Base-by-base conservation (phyloP, 345 rosid species). In the Psidium friedrichsthalianum region DNA sequence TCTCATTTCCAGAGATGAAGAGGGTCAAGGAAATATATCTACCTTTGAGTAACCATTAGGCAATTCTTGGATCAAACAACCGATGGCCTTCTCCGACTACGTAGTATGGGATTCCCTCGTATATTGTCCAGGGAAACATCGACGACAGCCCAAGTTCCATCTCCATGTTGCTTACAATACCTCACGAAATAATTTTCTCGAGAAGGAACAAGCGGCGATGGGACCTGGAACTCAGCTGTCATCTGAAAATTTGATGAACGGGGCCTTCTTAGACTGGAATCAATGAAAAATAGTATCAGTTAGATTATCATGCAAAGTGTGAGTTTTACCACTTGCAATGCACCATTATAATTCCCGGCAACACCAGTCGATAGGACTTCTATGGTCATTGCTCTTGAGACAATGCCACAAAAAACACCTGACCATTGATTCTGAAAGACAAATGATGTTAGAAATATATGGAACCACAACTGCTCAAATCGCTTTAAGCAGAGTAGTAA, bases 1-100 rank as follows among this genome's bases (percentile, higher is more conserved):
- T 69, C 78, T 69, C 47, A 69, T 32, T 32, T 69, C 78, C 32
- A 69, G 24, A 69, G 44, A 16, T 24, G 44, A 32, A 69, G 24
- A 69, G 78, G 24, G 24, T 32, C 76, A 47, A 15, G 51, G 12
- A 58, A 21, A 22, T 36, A 27, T 40, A 11, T 82, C 24, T 83
- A 95, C 99, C 99, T 97, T 97, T 3, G 99, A 97, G 91, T 95
- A 95, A 27, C 98, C 98, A 89, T 95, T 95, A 56, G 93, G 97
- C 87, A 97, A 57, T 90, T 95, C 98, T 88, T 94, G 97, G 87
- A 97, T 97, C 53, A 97, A 85, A 86, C 99, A 97, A 83, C 99
- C 99, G 0, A 97, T 32, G 98, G 98, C 91, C 98, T 93, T 90
- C 98, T 94, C 89, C 96, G 87, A 86, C 91, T 87, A 89, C 91